A percentile compares a stretch with the other conserved stretches of the same genome.
These are phyloP conservation scores for Pichia sp. DNA, from an alignment of 1,139 yeast species.

Conservation along the genomic window DNA sequence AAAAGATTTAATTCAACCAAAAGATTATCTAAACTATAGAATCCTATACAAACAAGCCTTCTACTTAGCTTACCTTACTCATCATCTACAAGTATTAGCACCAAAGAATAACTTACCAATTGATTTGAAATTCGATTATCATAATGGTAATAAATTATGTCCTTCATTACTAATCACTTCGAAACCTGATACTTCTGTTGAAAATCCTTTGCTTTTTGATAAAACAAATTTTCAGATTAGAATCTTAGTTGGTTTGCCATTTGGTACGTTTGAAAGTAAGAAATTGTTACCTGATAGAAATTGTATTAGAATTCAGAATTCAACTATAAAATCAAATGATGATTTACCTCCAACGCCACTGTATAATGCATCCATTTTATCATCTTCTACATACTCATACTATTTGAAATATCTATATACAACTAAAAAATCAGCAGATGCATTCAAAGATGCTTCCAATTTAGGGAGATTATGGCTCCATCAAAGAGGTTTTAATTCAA, in stretches of 20 bases:
- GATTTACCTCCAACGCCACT: slow-evolving; percentile 70
- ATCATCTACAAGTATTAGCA: slow-evolving; percentile 49
- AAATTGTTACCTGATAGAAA: slow-evolving; percentile 75
- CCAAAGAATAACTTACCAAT: slow-evolving; percentile 54
- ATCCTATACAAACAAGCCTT: slow-evolving; percentile 86
- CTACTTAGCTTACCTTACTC: slow-evolving; percentile 72
- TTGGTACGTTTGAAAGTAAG: slow-evolving; percentile 61
- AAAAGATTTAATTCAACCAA: slow-evolving; percentile 59
- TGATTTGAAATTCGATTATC: slow-evolving; percentile 50
- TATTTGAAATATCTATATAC: slow-evolving; percentile 72
- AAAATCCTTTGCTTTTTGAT: slow-evolving; percentile 46
- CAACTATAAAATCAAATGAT: slow-evolving; percentile 29
- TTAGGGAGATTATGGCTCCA: slow-evolving; percentile 85
- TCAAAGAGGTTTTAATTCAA: slow-evolving; percentile 74
- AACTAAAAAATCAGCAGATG: slow-evolving; percentile 66
- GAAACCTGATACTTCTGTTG: slow-evolving; percentile 21
- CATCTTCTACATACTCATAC: slow-evolving; percentile 61
- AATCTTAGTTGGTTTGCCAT: slow-evolving; percentile 66
- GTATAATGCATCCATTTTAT: slow-evolving; percentile 73
- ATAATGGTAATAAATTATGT: slow-evolving; percentile 60
- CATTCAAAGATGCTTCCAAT: slow-evolving; percentile 84
- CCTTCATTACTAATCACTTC: slow-evolving; percentile 56
- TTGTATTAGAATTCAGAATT: slow-evolving; percentile 56
- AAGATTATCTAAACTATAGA: slow-evolving; percentile 86
- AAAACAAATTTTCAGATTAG: slow-evolving; percentile 69